Conservation (phyloP, 257 asterid genomes). For the Solanum gandarillasii region DNA sequence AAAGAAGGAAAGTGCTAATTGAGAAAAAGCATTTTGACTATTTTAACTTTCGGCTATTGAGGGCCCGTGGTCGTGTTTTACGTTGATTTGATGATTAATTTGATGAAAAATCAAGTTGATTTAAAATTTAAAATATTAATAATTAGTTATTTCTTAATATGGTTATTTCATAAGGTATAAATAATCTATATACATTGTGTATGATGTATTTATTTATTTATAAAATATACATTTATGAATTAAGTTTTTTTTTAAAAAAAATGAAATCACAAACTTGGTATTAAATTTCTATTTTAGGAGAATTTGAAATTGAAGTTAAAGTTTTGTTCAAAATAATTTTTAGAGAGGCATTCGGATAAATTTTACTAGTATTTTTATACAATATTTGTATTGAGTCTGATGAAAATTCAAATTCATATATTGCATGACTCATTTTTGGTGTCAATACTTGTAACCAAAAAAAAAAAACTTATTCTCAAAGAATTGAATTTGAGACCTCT, state of each 20-base stretch:
- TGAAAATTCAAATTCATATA: fast-evolving
- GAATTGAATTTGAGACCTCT: background rate
- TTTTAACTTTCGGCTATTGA: background rate
- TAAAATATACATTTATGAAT: no score
- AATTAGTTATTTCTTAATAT: no score
- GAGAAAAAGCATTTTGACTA: background rate
- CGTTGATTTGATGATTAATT: background rate
- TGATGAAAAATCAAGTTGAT: background rate
- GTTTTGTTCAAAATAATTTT: background rate
- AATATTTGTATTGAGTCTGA: background rate
- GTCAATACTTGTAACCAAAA: background rate
- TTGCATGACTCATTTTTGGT: fast-evolving
- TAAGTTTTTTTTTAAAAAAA: no score
- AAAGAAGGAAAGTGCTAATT: background rate
- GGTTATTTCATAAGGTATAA: no score
- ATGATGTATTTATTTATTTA: no score
- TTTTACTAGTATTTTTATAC: no score
- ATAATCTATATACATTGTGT: background rate
- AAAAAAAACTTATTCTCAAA: fast-evolving
- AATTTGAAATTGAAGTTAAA: background rate
- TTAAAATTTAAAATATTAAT: no score
- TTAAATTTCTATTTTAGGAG: no score
- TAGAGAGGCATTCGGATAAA: background rate
- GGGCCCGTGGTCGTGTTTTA: background rate
- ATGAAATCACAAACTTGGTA: no score